Conservation (phyloP, 179 eudicot species). For the Patellifolia procumbens region DNA sequence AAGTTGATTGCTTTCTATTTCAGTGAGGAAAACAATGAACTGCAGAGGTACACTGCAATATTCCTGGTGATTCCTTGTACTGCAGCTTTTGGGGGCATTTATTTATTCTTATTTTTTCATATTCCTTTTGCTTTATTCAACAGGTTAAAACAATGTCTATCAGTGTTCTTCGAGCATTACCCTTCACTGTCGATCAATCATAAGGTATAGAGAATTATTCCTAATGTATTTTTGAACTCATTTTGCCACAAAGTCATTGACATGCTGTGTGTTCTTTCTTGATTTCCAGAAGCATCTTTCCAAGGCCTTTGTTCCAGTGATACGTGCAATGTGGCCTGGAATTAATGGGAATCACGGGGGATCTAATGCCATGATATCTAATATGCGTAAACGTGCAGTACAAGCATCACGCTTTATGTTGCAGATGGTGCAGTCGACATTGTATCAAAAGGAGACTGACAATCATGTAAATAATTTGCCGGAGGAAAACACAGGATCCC, state of each 20-base stretch:
- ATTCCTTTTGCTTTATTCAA: neutral
- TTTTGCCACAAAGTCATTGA: slow-evolving; percentile 21
- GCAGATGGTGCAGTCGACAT: slow-evolving; percentile 85
- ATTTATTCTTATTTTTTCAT: neutral
- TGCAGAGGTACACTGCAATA: slow-evolving; percentile 54
- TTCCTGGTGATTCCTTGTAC: slow-evolving; percentile 20
- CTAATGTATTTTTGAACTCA: slow-evolving; percentile 2
- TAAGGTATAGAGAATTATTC: slow-evolving; percentile 56
- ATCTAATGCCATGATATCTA: slow-evolving; percentile 57
- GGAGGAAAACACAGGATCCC: slow-evolving; percentile 36
- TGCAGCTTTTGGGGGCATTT: slow-evolving; percentile 4
- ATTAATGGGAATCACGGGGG: slow-evolving; percentile 68
- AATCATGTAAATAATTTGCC: slow-evolving; percentile 31
- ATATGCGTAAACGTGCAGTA: slow-evolving; percentile 82
- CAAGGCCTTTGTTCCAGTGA: slow-evolving; percentile 71
- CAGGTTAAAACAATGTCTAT: slow-evolving; percentile 90
- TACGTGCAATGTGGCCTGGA: slow-evolving; percentile 91
- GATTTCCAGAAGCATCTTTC: slow-evolving; percentile 68
- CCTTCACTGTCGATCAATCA: slow-evolving; percentile 74
- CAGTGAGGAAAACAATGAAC: slow-evolving; percentile 47
- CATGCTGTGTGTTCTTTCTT: slow-evolving; percentile 12
- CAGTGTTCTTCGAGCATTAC: slow-evolving; percentile 97
- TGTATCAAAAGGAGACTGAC: slow-evolving; percentile 51
- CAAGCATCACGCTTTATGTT: slow-evolving; percentile 95
- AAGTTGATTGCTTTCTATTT: slow-evolving; percentile 79